A percentile compares a stretch with the other conserved stretches of the same genome.
Evolutionary conservation across 495 filamentous ascomycete genomes (phyloP).

Genomic region (Corynascus novoguineensis): DNA sequence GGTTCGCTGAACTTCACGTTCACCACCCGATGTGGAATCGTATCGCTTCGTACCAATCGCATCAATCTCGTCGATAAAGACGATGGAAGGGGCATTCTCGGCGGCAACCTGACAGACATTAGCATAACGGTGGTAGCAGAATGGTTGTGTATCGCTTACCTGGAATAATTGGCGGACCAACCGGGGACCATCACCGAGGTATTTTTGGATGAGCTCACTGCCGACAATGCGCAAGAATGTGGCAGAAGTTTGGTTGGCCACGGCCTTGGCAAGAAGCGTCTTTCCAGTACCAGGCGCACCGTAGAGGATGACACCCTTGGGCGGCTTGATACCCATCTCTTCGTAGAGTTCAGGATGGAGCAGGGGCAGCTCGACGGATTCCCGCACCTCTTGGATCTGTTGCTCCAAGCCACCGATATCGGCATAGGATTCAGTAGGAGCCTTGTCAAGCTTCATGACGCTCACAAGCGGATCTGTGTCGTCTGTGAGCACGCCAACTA

Average conservation of each 20-base stretch:
- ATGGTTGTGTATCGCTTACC: constrained; percentile 31
- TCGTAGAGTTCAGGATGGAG: constrained; percentile 98
- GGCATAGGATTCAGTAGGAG: constrained; percentile 95
- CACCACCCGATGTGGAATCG: constrained; percentile 92
- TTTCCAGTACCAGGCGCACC: constrained; percentile 97
- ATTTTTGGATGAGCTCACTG: constrained; percentile 98
- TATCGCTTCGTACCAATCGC: constrained; percentile 99
- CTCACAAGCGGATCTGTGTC: constrained; percentile 94
- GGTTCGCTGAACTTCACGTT: constrained; percentile 95
- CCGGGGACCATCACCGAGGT: constrained; percentile 91
- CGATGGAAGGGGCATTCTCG: constrained; percentile 93
- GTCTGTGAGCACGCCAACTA: constrained; percentile 95
- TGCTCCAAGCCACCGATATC: constrained; percentile 94
- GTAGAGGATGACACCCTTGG: constrained; percentile 99
- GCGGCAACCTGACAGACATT: constrained; percentile 63
- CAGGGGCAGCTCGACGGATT: constrained; percentile 92
- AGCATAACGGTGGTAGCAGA: constrained; percentile 15
- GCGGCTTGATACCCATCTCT: constrained; percentile 99
- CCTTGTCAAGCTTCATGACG: constrained; percentile 99
- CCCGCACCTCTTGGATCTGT: constrained; percentile 96
- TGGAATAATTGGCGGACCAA: constrained; percentile 97
- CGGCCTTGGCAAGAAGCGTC: constrained; percentile 93
- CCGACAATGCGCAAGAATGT: constrained; percentile 98
- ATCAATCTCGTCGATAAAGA: constrained; percentile 99
- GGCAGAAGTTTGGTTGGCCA: constrained; percentile 96